Evolutionary conservation across 257 asterid species (phyloP).

Genomic region (Pogostemon cablin): DNA sequence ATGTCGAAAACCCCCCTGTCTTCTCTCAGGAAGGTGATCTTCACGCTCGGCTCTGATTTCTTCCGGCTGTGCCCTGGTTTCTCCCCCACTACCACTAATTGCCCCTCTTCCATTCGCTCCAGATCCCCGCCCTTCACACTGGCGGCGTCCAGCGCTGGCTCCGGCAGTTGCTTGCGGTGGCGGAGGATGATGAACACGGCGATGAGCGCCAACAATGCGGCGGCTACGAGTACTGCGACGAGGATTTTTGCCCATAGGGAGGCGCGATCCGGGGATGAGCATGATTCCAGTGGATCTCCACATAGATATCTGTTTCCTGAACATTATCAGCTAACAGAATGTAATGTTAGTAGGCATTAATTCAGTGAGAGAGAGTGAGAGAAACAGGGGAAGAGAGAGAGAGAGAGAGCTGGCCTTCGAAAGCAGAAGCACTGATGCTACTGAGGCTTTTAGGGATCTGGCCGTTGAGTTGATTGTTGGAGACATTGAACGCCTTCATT

Average conservation of each 20-base stretch:
- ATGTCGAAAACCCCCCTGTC: constrained; percentile 63
- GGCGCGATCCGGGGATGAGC: constrained; percentile 38
- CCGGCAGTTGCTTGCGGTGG: constrained; percentile 34
- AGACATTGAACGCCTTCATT: constrained; percentile 43
- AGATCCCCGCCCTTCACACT: constrained; percentile 28
- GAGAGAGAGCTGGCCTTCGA: constrained; percentile 44
- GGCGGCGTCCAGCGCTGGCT: constrained; percentile 7
- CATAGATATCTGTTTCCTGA: constrained; percentile 72
- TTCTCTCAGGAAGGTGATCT: constrained; percentile 67
- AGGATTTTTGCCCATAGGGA: constrained; percentile 41
- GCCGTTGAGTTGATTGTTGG: constrained; percentile 63
- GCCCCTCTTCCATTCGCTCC: constrained; percentile 62
- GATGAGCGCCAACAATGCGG: constrained; percentile 45
- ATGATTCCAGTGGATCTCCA: constrained; percentile 63
- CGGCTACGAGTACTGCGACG: constrained; percentile 39
- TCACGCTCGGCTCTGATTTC: constrained; percentile 46
- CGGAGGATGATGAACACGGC: constrained; percentile 54
- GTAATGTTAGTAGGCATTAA: background rate
- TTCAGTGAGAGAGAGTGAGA: background rate
- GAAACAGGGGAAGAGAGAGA: background rate
- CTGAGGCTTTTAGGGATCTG: constrained; percentile 57
- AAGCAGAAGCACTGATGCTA: constrained; percentile 43
- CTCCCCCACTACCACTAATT: background rate
- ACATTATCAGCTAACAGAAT: background rate
- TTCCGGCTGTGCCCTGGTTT: constrained; percentile 26